Evolutionary conservation across 192 early-diverging fungal genomes (phyloP).

Genomic region (Gaertneriomyces sp.): DNA sequence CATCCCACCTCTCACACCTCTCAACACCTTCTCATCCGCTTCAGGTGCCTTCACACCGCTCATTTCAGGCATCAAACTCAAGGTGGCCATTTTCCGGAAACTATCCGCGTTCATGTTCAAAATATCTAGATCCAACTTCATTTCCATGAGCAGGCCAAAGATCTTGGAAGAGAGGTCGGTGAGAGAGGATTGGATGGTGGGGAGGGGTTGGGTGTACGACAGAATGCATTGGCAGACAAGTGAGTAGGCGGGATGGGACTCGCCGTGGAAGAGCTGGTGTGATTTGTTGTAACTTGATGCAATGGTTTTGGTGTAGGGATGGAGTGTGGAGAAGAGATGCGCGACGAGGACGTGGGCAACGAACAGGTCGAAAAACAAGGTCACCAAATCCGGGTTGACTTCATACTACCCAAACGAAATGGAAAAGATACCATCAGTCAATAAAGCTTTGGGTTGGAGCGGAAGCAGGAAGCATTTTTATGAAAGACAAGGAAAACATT

Average conservation of each 20-base stretch:
- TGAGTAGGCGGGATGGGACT: neutral
- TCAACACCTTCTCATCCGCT: constrained; percentile 21
- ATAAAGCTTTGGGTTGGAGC: neutral
- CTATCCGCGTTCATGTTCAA: constrained; percentile 21
- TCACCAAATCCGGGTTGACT: constrained; percentile 29
- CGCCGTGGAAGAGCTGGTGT: constrained; percentile 11
- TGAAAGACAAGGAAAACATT: neutral
- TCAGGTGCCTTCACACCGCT: constrained; percentile 27
- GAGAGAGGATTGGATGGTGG: constrained; percentile 19
- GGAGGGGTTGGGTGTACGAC: constrained; percentile 26
- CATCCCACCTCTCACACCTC: constrained; percentile 10
- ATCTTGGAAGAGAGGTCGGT: constrained; percentile 16
- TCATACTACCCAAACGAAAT: constrained; percentile 20
- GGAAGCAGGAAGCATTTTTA: neutral
- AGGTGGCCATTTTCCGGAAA: constrained; percentile 28
- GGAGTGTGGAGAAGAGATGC: constrained; percentile 8
- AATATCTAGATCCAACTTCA: constrained; percentile 21
- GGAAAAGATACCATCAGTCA: neutral
- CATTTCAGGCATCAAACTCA: constrained; percentile 31
- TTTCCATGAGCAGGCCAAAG: constrained; percentile 9
- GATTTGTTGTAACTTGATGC: constrained; percentile 26
- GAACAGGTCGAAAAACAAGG: constrained; percentile 26
- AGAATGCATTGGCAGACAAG: constrained; percentile 27
- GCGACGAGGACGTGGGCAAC: constrained; percentile 21
- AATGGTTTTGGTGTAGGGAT: constrained; percentile 23